Conservation (phyloP, 1,284 basidiomycete species). For the Serendipita sp. region DNA sequence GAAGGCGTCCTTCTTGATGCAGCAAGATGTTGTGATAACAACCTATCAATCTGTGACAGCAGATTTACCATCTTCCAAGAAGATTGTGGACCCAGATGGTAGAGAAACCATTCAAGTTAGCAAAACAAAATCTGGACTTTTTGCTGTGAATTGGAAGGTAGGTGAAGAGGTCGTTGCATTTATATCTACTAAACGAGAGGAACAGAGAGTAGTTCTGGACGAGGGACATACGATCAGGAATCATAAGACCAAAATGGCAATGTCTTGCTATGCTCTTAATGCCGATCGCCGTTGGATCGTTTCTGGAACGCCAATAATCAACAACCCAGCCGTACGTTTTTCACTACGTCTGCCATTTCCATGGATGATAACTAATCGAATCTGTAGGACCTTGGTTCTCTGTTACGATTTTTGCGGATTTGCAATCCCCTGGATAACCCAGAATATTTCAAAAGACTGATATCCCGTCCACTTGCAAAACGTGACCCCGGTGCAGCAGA, state of each 20-base stretch:
- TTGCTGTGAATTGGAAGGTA: slow-evolving; percentile 70
- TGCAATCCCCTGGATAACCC: slow-evolving; percentile 70
- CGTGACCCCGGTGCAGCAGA: slow-evolving; percentile 30
- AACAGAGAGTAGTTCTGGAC: slow-evolving; percentile 65
- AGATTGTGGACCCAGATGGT: slow-evolving; percentile 16
- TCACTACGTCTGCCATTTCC: background rate
- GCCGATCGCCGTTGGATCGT: slow-evolving; percentile 72
- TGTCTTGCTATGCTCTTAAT: slow-evolving; percentile 48
- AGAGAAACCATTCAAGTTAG: slow-evolving; percentile 40
- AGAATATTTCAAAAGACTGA: slow-evolving; percentile 63
- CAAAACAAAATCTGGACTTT: slow-evolving; percentile 35
- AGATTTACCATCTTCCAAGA: slow-evolving; percentile 26
- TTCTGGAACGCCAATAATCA: slow-evolving; percentile 81
- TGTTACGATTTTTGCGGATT: slow-evolving; percentile 66
- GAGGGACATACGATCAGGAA: slow-evolving; percentile 82
- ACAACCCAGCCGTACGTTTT: slow-evolving; percentile 46
- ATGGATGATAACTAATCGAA: background rate
- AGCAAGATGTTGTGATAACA: slow-evolving; percentile 75
- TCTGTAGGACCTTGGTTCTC: slow-evolving; percentile 64
- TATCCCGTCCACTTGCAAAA: slow-evolving; percentile 57
- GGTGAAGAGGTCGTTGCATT: slow-evolving; percentile 8
- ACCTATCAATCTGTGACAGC: slow-evolving; percentile 65
- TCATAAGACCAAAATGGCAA: slow-evolving; percentile 69
- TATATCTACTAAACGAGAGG: background rate
- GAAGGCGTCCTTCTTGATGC: slow-evolving; percentile 41